Percentiles rank a stretch among this genome's conserved stretches.
Evolutionary conservation across 129 eudicot species (phyloP).

Genomic region (Chrysanthemum makinoi): DNA sequence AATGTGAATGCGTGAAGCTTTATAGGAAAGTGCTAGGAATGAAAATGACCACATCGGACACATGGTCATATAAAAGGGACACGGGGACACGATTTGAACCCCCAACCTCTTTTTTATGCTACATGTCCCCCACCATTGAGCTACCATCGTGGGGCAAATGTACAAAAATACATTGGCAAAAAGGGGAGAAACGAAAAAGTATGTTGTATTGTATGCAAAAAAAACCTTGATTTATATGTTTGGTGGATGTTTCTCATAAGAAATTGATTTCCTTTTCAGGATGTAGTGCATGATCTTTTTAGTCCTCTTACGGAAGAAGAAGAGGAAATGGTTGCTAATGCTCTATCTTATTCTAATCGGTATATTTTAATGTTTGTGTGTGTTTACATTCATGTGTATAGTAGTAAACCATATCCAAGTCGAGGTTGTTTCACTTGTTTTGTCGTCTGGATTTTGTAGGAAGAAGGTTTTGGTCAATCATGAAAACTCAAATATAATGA

Average conservation of each 20-base stretch:
- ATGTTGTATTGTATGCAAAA: no score
- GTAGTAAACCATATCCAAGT: constrained; percentile 5
- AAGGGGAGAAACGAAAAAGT: no score
- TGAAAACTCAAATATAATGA: constrained; percentile 67
- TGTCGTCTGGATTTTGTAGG: constrained; percentile 37
- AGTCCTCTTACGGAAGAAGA: constrained; percentile 68
- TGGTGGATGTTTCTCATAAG: constrained; percentile 7
- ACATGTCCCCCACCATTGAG: no score
- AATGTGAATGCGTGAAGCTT: no score
- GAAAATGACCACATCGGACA: no score
- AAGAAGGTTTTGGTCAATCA: constrained; percentile 68
- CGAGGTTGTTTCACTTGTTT: background rate
- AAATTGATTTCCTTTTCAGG: constrained; percentile 40
- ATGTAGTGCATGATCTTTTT: constrained; percentile 57
- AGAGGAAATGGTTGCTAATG: constrained; percentile 47
- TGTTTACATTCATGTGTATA: background rate
- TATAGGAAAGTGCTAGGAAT: no score
- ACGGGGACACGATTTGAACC: no score
- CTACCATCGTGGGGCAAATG: no score
- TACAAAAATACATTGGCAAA: no score
- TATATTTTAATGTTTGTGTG: constrained; percentile 28
- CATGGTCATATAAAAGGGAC: no score
- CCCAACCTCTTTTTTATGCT: no score
- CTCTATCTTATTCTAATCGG: constrained; percentile 54
- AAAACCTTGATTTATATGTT: background rate